A percentile compares a stretch with the other conserved stretches of the same genome.
Conservation (phyloP, 768 basidiomycete species). For the Boletus edulis region DNA sequence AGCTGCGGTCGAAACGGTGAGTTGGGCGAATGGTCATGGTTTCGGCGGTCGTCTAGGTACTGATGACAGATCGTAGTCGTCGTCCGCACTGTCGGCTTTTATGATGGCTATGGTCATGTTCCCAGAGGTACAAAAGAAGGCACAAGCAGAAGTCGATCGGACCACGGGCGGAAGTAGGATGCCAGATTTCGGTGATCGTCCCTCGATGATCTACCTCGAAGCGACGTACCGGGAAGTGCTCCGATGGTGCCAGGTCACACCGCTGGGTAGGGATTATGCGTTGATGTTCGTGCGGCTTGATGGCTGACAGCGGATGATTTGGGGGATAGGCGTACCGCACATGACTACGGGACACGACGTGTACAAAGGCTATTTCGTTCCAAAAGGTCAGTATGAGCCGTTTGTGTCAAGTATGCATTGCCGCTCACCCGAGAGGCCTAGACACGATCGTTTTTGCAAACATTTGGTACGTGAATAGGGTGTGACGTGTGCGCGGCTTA, state of each 20-base stretch:
- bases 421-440: not conserved
- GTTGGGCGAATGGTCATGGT: not conserved
- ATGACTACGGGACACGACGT: conserved; percentile 13
- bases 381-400: conserved; percentile 12
- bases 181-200: conserved; percentile 20
- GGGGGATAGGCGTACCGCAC: conserved; percentile 28
- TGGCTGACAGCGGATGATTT: not conserved
- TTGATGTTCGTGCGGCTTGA: not conserved
- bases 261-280: conserved; percentile 14
- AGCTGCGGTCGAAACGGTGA: conserved; percentile 25
- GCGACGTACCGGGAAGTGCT: conserved; percentile 22
- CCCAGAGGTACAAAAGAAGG: conserved; percentile 24
- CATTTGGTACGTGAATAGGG: conserved; percentile 8
- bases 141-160: conserved; percentile 27
- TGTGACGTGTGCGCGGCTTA: not conserved
- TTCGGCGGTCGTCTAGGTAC: not conserved
- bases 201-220: conserved; percentile 25
- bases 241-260: conserved; percentile 24
- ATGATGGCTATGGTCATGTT: conserved; percentile 26
- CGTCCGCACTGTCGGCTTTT: conserved; percentile 25
- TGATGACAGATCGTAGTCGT: conserved; percentile 5
- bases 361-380: conserved; percentile 18
- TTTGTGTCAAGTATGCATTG: not conserved
- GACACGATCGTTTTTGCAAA: conserved; percentile 25
- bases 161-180: conserved; percentile 15